A percentile compares a stretch with the other conserved stretches of the same genome.
These are phyloP conservation scores for Xanthoconium purpureum DNA, from an alignment of 768 basidiomycete species.

Conservation along the genomic window DNA sequence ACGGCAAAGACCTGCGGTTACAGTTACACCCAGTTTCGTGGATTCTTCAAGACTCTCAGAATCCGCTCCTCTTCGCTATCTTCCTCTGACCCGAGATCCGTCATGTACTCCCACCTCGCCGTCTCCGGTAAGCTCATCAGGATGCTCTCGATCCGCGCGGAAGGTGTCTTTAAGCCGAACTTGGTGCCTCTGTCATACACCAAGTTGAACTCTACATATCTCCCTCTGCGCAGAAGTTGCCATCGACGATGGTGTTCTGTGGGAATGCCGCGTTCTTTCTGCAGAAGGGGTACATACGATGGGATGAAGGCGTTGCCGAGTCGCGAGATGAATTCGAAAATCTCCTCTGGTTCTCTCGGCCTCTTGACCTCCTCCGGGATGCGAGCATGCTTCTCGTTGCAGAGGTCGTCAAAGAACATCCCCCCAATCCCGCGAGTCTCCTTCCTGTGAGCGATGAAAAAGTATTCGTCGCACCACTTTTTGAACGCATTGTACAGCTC, in stretches of 20 bases:
- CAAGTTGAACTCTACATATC: slow-evolving; percentile 95
- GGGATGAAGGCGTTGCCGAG: slow-evolving; percentile 83
- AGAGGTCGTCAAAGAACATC: slow-evolving; percentile 94
- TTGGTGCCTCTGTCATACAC: slow-evolving; percentile 86
- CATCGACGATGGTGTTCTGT: slow-evolving; percentile 76
- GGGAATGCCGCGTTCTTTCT: slow-evolving; percentile 54
- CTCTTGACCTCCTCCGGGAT: slow-evolving; percentile 45
- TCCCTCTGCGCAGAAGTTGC: slow-evolving; percentile 88
- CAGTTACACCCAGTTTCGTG: slow-evolving; percentile 58
- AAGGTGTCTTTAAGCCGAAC: slow-evolving; percentile 81
- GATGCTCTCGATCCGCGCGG: slow-evolving; percentile 85
- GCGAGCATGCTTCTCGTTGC: slow-evolving; percentile 60
- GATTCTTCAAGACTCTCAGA: slow-evolving; percentile 56
- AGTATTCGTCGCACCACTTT: slow-evolving; percentile 97
- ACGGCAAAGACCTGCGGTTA: neutral
- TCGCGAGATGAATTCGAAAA: slow-evolving; percentile 71
- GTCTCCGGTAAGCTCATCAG: slow-evolving; percentile 87
- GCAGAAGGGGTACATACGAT: slow-evolving; percentile 86
- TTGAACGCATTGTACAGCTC: slow-evolving; percentile 79
- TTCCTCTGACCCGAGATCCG: slow-evolving; percentile 60
- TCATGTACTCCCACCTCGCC: slow-evolving; percentile 88
- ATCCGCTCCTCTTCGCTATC: slow-evolving; percentile 67
- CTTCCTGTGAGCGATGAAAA: slow-evolving; percentile 81
- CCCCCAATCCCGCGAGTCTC: slow-evolving; percentile 92
- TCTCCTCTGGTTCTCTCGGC: slow-evolving; percentile 58